phyloP scores from a whole-genome alignment of 2,329 filamentous ascomycete species.

The Talaromyces islandicus region DNA sequence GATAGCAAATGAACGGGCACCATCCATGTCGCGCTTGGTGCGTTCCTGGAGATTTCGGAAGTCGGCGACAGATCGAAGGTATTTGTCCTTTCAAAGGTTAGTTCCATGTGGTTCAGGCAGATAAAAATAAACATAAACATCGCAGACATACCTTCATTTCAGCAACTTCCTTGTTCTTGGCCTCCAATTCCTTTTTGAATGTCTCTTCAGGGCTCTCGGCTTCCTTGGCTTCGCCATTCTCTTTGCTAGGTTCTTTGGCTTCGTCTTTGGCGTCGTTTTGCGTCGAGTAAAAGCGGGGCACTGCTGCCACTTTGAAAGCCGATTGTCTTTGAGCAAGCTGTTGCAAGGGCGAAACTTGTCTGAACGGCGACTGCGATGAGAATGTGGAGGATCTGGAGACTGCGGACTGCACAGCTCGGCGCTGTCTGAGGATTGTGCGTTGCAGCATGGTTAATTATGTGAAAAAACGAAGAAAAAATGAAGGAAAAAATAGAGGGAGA shows the following conservation, averaged over 20 bases:
- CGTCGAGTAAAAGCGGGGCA: constrained; percentile 38
- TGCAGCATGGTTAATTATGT: constrained; percentile 33
- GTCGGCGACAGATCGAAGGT: constrained; percentile 87
- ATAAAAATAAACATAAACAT: neutral
- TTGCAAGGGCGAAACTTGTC: constrained; percentile 29
- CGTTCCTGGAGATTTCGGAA: constrained; percentile 98
- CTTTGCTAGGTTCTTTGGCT: constrained; percentile 29
- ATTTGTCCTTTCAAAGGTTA: constrained; percentile 67
- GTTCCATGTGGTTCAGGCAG: neutral
- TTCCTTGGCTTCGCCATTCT: constrained; percentile 37
- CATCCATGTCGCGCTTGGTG: constrained; percentile 81
- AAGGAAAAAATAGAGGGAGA: constrained; percentile 2
- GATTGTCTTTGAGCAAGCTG: constrained; percentile 25
- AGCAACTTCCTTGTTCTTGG: constrained; percentile 64
- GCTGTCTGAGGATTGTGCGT: constrained; percentile 37
- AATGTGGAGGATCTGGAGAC: constrained; percentile 28
- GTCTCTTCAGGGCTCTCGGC: constrained; percentile 40
- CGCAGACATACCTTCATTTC: constrained; percentile 71
- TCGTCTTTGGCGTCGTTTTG: constrained; percentile 19
- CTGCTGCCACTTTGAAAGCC: constrained; percentile 24
- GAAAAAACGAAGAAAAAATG: neutral
- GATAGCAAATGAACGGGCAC: constrained; percentile 86
- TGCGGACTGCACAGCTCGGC: constrained; percentile 31
- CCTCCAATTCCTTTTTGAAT: constrained; percentile 61
- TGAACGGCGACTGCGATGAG: constrained; percentile 25